Evolutionary conservation across 2,329 filamentous ascomycete species (phyloP).

Genomic region (Cyphellophora attinorum): DNA sequence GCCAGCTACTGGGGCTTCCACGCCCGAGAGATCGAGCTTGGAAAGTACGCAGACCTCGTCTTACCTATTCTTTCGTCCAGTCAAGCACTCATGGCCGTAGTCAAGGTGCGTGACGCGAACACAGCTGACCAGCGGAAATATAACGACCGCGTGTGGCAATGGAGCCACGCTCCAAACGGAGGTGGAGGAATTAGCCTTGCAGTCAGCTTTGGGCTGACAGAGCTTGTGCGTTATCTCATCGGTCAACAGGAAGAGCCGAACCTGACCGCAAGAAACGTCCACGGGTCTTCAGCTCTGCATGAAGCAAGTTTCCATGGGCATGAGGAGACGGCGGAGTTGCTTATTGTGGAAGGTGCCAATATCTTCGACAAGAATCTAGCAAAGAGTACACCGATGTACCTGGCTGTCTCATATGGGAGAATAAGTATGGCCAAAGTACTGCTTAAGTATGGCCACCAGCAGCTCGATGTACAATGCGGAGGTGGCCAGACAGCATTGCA

Average conservation of each 20-base stretch:
- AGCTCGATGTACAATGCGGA: conserved; percentile 12
- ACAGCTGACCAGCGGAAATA: conserved; percentile 8
- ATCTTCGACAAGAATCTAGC: conserved; percentile 11
- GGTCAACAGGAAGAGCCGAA: conserved; percentile 1
- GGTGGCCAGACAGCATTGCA: conserved; percentile 19
- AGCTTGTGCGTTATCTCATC: conserved; percentile 12
- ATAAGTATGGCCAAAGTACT: conserved; percentile 11
- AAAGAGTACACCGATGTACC: conserved; percentile 13
- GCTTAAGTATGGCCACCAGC: conserved; percentile 10
- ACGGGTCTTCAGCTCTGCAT: conserved; percentile 15
- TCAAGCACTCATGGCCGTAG: conserved; percentile 9
- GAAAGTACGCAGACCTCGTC: conserved; percentile 9
- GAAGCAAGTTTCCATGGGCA: conserved; percentile 14
- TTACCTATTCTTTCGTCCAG: conserved; percentile 9
- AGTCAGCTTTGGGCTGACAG: conserved; percentile 13
- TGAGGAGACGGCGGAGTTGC: conserved; percentile 10
- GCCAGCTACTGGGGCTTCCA: conserved; percentile 16
- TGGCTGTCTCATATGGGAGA: conserved; percentile 14
- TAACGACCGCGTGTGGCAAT: conserved; percentile 7
- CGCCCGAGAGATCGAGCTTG: conserved; percentile 4
- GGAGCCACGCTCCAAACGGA: conserved; percentile 11
- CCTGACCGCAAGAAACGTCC: conserved; percentile 21
- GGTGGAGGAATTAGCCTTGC: conserved; percentile 15
- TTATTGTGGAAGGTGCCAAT: conserved; percentile 13
- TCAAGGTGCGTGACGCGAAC: conserved; percentile 11